phyloP scores from a whole-genome alignment of 1,284 basidiomycete genomes.

The Microbotryomycetes sp. region DNA sequence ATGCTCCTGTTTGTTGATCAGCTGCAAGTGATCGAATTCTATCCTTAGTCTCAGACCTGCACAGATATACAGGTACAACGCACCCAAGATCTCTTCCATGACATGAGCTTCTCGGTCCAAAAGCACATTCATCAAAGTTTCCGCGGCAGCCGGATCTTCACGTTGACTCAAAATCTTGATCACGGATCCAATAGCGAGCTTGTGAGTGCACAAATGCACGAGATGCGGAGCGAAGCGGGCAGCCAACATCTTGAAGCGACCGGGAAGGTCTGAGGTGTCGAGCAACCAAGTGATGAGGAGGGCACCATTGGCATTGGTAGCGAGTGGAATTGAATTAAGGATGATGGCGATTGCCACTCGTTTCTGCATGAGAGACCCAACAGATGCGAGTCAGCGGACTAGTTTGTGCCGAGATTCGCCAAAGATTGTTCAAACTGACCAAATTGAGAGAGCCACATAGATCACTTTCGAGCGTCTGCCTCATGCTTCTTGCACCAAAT shows the following conservation, averaged over 20 bases:
- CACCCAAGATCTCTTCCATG: slow-evolving; percentile 78
- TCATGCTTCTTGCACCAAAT: slow-evolving; percentile 95
- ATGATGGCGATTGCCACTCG: slow-evolving; percentile 90
- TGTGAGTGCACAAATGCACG: slow-evolving; percentile 94
- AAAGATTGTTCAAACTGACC: slow-evolving; percentile 38
- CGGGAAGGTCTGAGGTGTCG: slow-evolving; percentile 86
- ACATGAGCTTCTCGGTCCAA: slow-evolving; percentile 50
- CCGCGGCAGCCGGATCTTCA: slow-evolving; percentile 39
- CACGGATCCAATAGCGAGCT: slow-evolving; percentile 89
- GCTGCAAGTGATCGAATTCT: too few species aligned
- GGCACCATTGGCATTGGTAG: slow-evolving; percentile 95
- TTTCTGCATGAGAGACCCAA: slow-evolving; percentile 48
- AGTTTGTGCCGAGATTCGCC: too few species aligned
- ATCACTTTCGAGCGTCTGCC: slow-evolving; percentile 87
- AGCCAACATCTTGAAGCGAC: slow-evolving; percentile 83
- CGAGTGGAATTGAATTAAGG: slow-evolving; percentile 93
- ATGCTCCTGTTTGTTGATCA: slow-evolving; percentile 91
- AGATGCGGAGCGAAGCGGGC: slow-evolving; percentile 93
- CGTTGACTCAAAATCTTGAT: slow-evolving; percentile 53
- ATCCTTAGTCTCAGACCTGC: too few species aligned
- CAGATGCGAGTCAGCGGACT: slow-evolving; percentile 5
- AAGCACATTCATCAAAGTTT: slow-evolving; percentile 39
- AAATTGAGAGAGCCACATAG: slow-evolving; percentile 79
- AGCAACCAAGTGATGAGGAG: slow-evolving; percentile 93
- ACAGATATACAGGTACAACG: too few species aligned